Evolutionary conservation across 75 land plant genomes (phyloP).

Genomic region (Selaginella tamariscina): DNA sequence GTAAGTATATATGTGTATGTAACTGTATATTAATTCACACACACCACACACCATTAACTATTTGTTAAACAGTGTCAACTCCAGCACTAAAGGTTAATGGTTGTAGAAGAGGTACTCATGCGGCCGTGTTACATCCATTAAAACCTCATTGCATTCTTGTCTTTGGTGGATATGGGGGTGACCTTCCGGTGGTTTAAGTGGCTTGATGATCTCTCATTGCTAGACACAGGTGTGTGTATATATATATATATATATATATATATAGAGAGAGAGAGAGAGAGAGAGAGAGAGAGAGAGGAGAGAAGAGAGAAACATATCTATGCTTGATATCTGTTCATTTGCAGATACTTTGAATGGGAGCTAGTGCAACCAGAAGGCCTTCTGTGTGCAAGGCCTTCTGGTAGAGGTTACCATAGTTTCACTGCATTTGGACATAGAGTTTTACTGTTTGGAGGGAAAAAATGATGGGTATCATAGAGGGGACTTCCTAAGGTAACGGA

Average conservation of each 20-base stretch:
- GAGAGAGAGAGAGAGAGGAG: neutral
- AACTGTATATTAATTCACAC: no score
- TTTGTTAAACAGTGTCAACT: slow-evolving; percentile 19
- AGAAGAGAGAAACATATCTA: neutral
- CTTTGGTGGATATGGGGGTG: slow-evolving; percentile 37
- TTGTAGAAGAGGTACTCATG: slow-evolving; percentile 33
- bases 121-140: slow-evolving; percentile 34
- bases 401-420: slow-evolving; percentile 41
- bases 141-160: slow-evolving; percentile 23
- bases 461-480: slow-evolving; percentile 27
- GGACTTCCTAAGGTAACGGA: slow-evolving; percentile 7
- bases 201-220: slow-evolving; percentile 28
- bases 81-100: slow-evolving; percentile 22
- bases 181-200: slow-evolving; percentile 17
- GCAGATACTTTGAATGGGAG: slow-evolving; percentile 35
- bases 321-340: neutral
- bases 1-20: no score
- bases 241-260: no score
- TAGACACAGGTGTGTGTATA: slow-evolving; percentile 26
- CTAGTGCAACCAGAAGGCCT: slow-evolving; percentile 25
- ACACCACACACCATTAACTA: no score
- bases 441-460: slow-evolving; percentile 37
- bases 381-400: slow-evolving; percentile 18
- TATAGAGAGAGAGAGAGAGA: no score
- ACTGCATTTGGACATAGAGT: slow-evolving; percentile 22